Evolutionary conservation across 2,329 filamentous ascomycete genomes (phyloP), one percentile per base, ranked within the genome.

Genomic region (Colletotrichum incanum): DNA sequence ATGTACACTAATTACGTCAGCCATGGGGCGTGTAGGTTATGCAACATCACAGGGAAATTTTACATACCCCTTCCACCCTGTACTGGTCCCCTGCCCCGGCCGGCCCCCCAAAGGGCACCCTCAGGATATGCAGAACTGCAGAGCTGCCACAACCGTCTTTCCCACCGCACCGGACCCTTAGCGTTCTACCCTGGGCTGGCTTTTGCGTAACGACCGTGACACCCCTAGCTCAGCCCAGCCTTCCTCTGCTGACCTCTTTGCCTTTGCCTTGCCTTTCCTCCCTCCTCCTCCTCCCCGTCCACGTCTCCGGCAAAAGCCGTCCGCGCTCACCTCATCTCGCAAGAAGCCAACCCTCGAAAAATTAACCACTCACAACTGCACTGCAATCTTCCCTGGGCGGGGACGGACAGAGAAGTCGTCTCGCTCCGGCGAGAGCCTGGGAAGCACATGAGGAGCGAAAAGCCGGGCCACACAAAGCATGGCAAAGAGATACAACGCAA

Each of bases 91-190:
- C 66, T 72, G 66, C 59, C 47, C 47, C 20, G 34, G 37, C 31
- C 31, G 31, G 50, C 28, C 45, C 31, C 59, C 59, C 31, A 18
- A 54, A 43, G 47, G 11, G 47, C 59, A 50, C 31, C 23, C 23
- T 50, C 28, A 37, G 28, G 8, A 52, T 41, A 34, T n/a, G n/a
- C 23, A 43, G 47, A 43, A 64, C 16, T 34, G 54, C 61, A 68
- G 58, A 31, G 65, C 70, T 69, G 65, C 66, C 59, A 72, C 70
- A 70, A 65, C 66, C 59, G 70, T 69, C 37, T 62, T 59, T 59
- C 59, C 58, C 58, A 68, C 58, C 65, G 59, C 52, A 69, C 70
- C 59, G 60, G 70, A 65, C 70, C 66, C 70, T 65, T 67, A 58
- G n/a, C 55, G 14, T 58, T 41, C 37, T 43, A 39, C n/a, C 20